Percentiles rank a stretch among this genome's conserved stretches.
phyloP scores from a whole-genome alignment of 208 protist genomes.

The Herpetomonas samuelpessoai region DNA sequence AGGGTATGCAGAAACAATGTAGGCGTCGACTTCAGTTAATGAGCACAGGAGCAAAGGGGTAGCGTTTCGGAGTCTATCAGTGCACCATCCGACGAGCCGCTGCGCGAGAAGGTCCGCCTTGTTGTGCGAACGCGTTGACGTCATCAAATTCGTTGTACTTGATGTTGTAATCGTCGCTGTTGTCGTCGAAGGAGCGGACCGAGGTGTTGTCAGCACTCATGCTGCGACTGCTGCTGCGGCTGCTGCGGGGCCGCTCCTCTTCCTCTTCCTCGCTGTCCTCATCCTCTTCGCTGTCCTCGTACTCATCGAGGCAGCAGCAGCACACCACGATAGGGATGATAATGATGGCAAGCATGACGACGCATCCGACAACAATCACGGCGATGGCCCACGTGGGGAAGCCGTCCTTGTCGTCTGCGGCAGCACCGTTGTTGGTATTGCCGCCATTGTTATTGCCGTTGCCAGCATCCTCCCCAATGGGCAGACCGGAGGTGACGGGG shows the following conservation, averaged over 20 bases:
- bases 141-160: not conserved
- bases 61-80: too few species aligned
- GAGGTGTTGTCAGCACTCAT: too few species aligned
- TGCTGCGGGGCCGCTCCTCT: too few species aligned
- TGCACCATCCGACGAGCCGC: too few species aligned
- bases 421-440: not conserved
- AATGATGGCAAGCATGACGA: not conserved
- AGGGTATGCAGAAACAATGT: not conserved
- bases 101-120: too few species aligned
- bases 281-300: too few species aligned
- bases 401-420: not conserved
- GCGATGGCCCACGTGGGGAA: constrained; percentile 3
- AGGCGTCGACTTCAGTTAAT: too few species aligned
- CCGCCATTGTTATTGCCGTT: not conserved
- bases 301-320: not conserved
- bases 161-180: not conserved
- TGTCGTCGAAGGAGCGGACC: not conserved
- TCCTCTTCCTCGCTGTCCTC: too few species aligned
- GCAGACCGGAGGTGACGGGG: not conserved
- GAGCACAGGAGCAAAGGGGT: not conserved
- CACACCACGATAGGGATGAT: not conserved
- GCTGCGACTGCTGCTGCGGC: too few species aligned
- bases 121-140: too few species aligned
- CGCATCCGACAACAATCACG: not conserved
- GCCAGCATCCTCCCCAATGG: not conserved